phyloP scores from a whole-genome alignment of 2,329 filamentous ascomycete genomes.

The Ophiosphaerella herpotricha region DNA sequence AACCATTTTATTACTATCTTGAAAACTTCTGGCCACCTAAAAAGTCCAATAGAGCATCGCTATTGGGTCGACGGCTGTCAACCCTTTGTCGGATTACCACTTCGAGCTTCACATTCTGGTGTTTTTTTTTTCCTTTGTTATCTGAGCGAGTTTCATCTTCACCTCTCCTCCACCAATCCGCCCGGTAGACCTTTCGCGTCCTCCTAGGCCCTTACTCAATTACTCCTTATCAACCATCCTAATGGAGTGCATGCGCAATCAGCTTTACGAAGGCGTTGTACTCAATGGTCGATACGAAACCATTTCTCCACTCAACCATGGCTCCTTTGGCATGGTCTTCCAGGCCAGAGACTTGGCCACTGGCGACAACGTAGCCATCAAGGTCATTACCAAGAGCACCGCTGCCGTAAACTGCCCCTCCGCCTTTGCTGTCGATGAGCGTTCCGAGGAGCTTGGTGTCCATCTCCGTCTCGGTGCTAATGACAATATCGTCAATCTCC shows the following conservation, averaged over 20 bases:
- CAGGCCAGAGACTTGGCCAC: constrained; percentile 81
- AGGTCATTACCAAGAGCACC: constrained; percentile 86
- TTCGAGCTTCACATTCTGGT: constrained; percentile 24
- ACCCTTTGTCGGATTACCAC: constrained; percentile 43
- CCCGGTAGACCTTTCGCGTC: constrained; percentile 44
- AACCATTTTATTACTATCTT: constrained; percentile 45
- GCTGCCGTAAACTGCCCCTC: constrained; percentile 63
- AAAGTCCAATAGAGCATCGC: constrained; percentile 47
- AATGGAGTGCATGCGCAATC: constrained; percentile 87
- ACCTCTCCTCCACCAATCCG: constrained; percentile 28
- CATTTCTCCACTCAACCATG: constrained; percentile 93
- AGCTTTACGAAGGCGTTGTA: constrained; percentile 77
- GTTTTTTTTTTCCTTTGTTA: constrained; percentile 24
- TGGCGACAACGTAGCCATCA: constrained; percentile 85
- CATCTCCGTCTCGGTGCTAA: constrained; percentile 80
- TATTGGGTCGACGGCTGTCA: constrained; percentile 39
- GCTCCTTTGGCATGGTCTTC: constrained; percentile 98
- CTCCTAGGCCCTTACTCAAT: constrained; percentile 30
- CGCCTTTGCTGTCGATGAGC: constrained; percentile 77
- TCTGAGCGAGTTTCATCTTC: constrained; percentile 21
- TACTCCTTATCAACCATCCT: constrained; percentile 18
- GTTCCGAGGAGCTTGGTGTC: constrained; percentile 78
- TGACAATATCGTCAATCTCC: constrained; percentile 89
- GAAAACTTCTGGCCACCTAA: constrained; percentile 33
- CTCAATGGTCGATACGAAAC: constrained; percentile 90